A percentile compares a stretch with the other conserved stretches of the same genome.
phyloP scores from a whole-genome alignment of 2,329 filamentous ascomycete species.

The Pseudogymnoascus sp. region DNA sequence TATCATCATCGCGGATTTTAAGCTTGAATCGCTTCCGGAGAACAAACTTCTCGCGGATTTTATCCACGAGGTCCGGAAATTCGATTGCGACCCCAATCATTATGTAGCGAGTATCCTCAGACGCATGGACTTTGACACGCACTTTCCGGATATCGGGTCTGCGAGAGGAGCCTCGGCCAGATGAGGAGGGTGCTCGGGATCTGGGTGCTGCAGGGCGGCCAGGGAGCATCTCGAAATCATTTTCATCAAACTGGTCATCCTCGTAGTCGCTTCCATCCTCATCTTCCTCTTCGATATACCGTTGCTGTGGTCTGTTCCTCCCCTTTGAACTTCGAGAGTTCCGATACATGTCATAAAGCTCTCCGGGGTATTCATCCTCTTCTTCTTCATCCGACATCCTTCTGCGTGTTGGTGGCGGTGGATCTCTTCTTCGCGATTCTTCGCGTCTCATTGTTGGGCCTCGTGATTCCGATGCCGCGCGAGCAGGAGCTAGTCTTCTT shows the following conservation, averaged over 20 bases:
- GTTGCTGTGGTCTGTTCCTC: conserved; percentile 40
- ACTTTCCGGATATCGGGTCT: conserved; percentile 66
- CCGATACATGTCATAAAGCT: conserved; percentile 58
- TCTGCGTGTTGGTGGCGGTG: conserved; percentile 19
- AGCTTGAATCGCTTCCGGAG: conserved; percentile 74
- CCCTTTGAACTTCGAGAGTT: conserved; percentile 32
- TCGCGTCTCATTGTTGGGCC: conserved; percentile 29
- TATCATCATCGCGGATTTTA: conserved; percentile 76
- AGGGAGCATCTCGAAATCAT: conserved; percentile 71
- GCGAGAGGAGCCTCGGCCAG: conserved; percentile 46
- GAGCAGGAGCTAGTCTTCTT: conserved; percentile 35
- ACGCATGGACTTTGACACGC: conserved; percentile 79
- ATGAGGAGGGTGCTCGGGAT: conserved; percentile 32
- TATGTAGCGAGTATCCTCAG: conserved; percentile 82
- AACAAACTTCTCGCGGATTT: conserved; percentile 80
- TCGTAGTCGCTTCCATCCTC: conserved; percentile 67
- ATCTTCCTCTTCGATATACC: conserved; percentile 74
- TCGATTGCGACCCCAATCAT: conserved; percentile 68
- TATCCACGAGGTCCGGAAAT: conserved; percentile 69
- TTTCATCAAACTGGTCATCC: conserved; percentile 61
- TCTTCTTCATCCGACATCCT: conserved; percentile 33
- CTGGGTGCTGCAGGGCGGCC: conserved; percentile 37
- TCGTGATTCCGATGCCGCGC: conserved; percentile 43
- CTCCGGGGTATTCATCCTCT: conserved; percentile 52
- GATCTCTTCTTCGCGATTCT: conserved; percentile 23